Evolutionary conservation across 139 green algal species (phyloP), one percentile per base, ranked within the genome.

Genomic region (Edaphochlamys debaryana): DNA sequence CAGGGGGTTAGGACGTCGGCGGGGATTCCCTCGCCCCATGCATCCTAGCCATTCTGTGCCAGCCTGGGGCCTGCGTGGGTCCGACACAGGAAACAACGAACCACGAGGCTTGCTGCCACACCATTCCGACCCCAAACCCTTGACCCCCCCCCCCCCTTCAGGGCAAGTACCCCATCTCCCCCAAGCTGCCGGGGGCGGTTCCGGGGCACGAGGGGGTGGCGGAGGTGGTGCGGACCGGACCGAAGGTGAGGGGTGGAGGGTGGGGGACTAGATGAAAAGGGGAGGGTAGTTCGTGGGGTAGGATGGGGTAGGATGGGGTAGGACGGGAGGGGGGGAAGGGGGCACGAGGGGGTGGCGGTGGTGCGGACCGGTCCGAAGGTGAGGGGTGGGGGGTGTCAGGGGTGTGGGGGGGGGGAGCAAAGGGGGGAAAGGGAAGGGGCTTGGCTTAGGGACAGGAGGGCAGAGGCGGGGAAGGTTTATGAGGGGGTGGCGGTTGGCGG

Each of bases 141-240:
- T 15, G 11, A 23, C 36, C 9, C 8, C 37, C 34, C 66, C 34
- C 66, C 5, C 66, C 17, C 66, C 7, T n/a, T 13, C 66, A 97
- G 80, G 94, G 94, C 50, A 95, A 91, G 87, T 97, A 98, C 79
- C 93, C 93, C 1, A 40, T 96, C 6, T 58, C 72, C 30, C 92
- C 94, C 4, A 34, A 42, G 5, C 81, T 95, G 36, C 95, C 93
- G 27, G 85, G 80, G 2, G 92, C 60, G 0, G 81, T 94, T 17
- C 92, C 90, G 1, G 95, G 95, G 4, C 91, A 97, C 74, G 95
- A 98, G 73, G 95, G 95, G 0, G 91, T 98, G 19, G 94, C 79
- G 6, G 79, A 88, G 52, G 93, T 98, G 32, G 66, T 86, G 30
- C 82, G 67, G 23, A 85, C 92, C 0, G 94, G 92, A 2, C 13